These are phyloP conservation scores for Limonomyces culmigenus DNA, from an alignment of 1,284 basidiomycete species.

Conservation along the genomic window DNA sequence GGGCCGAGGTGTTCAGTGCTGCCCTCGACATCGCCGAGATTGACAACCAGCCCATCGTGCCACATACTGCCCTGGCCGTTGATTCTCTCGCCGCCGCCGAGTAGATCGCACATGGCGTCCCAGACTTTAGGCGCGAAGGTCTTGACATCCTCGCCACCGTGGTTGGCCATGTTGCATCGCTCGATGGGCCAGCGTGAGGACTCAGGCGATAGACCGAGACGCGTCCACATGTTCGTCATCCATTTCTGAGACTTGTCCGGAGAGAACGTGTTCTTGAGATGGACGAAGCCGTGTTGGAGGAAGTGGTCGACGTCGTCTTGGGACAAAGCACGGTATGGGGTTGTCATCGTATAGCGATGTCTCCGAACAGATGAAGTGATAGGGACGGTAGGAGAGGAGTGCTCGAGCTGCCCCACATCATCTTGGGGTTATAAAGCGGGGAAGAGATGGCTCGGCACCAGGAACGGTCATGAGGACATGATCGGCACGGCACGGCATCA, in stretches of 20 bases:
- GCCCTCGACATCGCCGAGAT: constrained; percentile 29
- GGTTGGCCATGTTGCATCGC: constrained; percentile 39
- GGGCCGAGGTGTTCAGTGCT: constrained; percentile 20
- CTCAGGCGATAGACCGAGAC: constrained; percentile 31
- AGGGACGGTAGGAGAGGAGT: too few relatives aligned
- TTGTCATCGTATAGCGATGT: too few relatives aligned
- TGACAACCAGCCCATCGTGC: constrained; percentile 45
- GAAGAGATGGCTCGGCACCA: too few relatives aligned
- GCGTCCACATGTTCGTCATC: constrained; percentile 31
- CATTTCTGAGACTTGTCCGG: constrained; percentile 30
- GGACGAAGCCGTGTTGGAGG: constrained; percentile 34
- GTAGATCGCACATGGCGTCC: constrained; percentile 37
- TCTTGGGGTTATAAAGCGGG: too few relatives aligned
- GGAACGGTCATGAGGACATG: too few relatives aligned
- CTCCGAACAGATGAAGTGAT: too few relatives aligned
- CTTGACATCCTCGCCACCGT: constrained; percentile 24
- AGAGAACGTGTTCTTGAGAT: constrained; percentile 35
- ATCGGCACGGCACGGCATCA: too few relatives aligned
- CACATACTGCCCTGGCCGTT: constrained; percentile 27
- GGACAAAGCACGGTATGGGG: too few relatives aligned
- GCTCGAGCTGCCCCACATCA: too few relatives aligned
- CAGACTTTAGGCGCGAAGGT: constrained; percentile 26
- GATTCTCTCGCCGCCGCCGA: constrained; percentile 40
- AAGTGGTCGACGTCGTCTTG: constrained; percentile 38
- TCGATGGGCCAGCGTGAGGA: constrained; percentile 32